Evolutionary conservation across 163 green algal genomes (phyloP).

Genomic region (Volvox carteri): DNA sequence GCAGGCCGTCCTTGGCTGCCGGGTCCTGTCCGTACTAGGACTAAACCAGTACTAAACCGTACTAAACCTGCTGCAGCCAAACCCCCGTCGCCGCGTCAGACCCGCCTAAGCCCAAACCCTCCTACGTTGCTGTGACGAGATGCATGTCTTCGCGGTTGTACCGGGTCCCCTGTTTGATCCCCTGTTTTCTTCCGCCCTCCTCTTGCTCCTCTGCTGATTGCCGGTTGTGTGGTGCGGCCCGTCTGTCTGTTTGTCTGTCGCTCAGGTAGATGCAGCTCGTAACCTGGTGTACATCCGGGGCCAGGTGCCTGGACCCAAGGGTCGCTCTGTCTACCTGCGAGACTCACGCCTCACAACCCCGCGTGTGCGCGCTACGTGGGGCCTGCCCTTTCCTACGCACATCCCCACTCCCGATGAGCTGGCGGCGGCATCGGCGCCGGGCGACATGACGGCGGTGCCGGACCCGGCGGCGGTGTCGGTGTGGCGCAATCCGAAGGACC

Average conservation of each 20-base stretch:
- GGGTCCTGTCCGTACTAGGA: too few relatives aligned
- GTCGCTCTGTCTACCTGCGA: slow-evolving; percentile 86
- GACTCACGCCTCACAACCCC: slow-evolving; percentile 82
- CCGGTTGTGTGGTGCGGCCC: too few relatives aligned
- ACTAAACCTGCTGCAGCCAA: too few relatives aligned
- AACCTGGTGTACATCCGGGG: slow-evolving; percentile 97
- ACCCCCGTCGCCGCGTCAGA: not conserved
- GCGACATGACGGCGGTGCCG: slow-evolving; percentile 16
- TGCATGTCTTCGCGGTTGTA: too few relatives aligned
- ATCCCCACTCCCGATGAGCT: slow-evolving; percentile 30
- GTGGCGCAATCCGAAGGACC: slow-evolving; percentile 52
- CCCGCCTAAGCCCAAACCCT: not conserved
- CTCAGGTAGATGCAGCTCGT: slow-evolving; percentile 90
- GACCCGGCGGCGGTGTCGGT: slow-evolving; percentile 32
- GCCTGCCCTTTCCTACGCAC: slow-evolving; percentile 75
- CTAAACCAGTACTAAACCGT: too few relatives aligned
- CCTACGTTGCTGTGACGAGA: not conserved
- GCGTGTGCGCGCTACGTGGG: slow-evolving; percentile 50
- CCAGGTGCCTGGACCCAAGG: slow-evolving; percentile 93
- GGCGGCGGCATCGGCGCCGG: slow-evolving; percentile 35
- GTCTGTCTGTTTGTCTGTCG: too few relatives aligned
- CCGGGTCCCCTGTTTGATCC: not conserved
- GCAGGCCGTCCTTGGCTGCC: too few relatives aligned
- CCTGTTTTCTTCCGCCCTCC: not conserved
- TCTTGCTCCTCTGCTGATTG: too few relatives aligned